These are phyloP conservation scores for Salix suchowensis DNA, from an alignment of 345 rosid genomes.

Conservation along the genomic window DNA sequence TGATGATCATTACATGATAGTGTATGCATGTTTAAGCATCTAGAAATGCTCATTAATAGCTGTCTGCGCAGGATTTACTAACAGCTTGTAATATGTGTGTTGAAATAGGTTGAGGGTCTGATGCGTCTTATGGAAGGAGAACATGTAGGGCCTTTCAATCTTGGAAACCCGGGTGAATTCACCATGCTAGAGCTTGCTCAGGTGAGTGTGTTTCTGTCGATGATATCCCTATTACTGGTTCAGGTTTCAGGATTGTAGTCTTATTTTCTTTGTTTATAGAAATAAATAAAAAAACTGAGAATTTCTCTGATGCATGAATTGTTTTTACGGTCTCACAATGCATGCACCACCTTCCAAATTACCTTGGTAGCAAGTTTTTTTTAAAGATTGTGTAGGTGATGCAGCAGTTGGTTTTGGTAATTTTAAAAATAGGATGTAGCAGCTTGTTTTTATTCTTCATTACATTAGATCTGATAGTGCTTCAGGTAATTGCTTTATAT, in stretches of 20 bases:
- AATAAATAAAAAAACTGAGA: not conserved
- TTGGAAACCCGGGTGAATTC: constrained; percentile 97
- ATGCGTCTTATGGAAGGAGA: constrained; percentile 96
- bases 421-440: not conserved
- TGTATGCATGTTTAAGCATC: not conserved
- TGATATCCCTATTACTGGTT: not conserved
- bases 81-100: not conserved
- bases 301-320: not conserved
- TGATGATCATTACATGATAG: not conserved
- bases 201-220: constrained; percentile 31
- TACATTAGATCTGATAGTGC: not conserved
- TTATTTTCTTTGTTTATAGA: not conserved
- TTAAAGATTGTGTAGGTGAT: not conserved
- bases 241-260: not conserved
- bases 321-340: not conserved
- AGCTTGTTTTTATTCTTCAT: not conserved
- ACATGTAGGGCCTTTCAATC: constrained; percentile 93
- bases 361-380: not conserved
- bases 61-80: not conserved
- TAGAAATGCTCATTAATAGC: not conserved
- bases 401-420: not conserved
- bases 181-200: constrained; percentile 97
- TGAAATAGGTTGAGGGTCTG: constrained; percentile 76
- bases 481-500: no score
- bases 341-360: not conserved